Evolutionary conservation across 2,329 filamentous ascomycete species (phyloP).

Genomic region (Parastagonospora nodorum): DNA sequence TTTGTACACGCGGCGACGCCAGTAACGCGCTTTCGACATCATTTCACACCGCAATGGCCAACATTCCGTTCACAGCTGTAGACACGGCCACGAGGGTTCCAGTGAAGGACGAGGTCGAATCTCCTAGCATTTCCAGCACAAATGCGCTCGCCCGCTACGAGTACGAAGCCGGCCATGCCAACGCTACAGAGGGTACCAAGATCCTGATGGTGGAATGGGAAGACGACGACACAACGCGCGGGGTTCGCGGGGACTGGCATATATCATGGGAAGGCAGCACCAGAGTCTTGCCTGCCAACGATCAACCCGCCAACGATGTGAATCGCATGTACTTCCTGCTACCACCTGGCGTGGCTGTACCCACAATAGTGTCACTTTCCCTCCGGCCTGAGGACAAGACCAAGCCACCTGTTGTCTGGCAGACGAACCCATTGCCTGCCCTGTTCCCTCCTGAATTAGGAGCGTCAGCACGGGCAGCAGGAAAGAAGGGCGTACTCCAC

Average conservation of each 20-base stretch:
- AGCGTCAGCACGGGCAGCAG: constrained; percentile 66
- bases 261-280: constrained; percentile 84
- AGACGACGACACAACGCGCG: constrained; percentile 59
- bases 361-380: constrained; percentile 71
- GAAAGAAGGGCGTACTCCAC: constrained; percentile 81
- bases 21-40: constrained; percentile 30
- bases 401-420: constrained; percentile 54
- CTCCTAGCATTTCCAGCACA: constrained; percentile 54
- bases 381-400: constrained; percentile 54
- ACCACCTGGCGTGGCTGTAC: constrained; percentile 72
- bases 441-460: constrained; percentile 82
- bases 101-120: constrained; percentile 50
- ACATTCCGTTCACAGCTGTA: constrained; percentile 48
- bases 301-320: constrained; percentile 55
- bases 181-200: constrained; percentile 75
- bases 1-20: constrained; percentile 35
- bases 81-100: constrained; percentile 45
- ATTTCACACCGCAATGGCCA: constrained; percentile 38
- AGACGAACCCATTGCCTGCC: constrained; percentile 80
- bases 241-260: constrained; percentile 66
- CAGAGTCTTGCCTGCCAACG: constrained; percentile 69
- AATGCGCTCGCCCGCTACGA: constrained; percentile 83
- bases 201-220: constrained; percentile 94
- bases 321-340: constrained; percentile 81
- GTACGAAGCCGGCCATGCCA: constrained; percentile 76